Evolutionary conservation across 1,284 basidiomycete genomes (phyloP), one percentile per base, ranked within the genome.

Genomic region (Psilocybe mexicana): DNA sequence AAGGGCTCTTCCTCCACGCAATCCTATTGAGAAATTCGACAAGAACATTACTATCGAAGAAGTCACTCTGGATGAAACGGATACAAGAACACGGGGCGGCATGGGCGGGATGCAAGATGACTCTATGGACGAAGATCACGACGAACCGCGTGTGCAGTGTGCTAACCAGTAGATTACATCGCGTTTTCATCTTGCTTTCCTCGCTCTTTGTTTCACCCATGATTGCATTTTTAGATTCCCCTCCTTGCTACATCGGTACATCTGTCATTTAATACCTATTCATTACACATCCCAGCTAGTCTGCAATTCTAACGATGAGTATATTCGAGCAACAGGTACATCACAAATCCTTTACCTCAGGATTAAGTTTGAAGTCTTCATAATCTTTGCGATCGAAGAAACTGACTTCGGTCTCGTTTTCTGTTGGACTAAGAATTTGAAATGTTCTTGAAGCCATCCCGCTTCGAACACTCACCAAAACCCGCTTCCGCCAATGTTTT

Each of bases 391-490:
- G 78, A 67, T 90, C 90, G 79, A 97, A 97, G 73, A 96, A 89
- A 69, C 92, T 95, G 61, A 95, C 81, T 76, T 98, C 95, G 0
- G 92, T 92, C 73, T 98, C 95, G 71, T 97, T 96, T 73, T 96
- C 95, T 97, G 74, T 10, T 36, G 18, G 10, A 28, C 14, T 26
- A 33, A 60, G 46, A 42, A 48, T 51, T 24, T 44, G 12, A 33
- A 33, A 7, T 28, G 43, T 43, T 40, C 30, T 26, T 24, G 14
- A 30, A 3, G 5, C 35, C 48, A 23, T 40, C n/a, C 7, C 14
- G 28, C 25, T 23, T 58, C 12, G 26, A 28, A 3, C 4, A 75
- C 87, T 63, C 58, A 94, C 94, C 90, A 57, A 94, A 85, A 11
- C 89, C 92, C 26, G 84, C 74, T 4, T 87, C 83, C 2, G 79